Evolutionary conservation across 495 filamentous ascomycete genomes (phyloP).

Genomic region (Rhypophila decipiens): DNA sequence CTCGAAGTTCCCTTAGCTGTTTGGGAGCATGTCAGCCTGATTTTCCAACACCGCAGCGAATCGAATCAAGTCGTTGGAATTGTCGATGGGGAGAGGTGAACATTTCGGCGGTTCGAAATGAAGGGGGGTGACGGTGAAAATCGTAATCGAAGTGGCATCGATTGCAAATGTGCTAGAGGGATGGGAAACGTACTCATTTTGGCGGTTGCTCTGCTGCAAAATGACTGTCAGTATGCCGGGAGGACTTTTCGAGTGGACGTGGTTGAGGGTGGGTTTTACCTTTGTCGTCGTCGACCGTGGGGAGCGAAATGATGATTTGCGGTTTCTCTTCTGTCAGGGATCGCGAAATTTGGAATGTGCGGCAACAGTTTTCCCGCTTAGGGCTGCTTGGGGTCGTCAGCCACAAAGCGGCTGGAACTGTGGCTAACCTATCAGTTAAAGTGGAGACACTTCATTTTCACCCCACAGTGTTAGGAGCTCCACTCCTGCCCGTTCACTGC

Average conservation of each 20-base stretch:
- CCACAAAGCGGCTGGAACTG: too few relatives aligned
- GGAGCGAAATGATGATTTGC: constrained; percentile 23
- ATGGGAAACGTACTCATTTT: constrained; percentile 36
- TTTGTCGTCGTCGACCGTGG: constrained; percentile 28
- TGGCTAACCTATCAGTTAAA: too few relatives aligned
- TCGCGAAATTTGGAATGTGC: constrained; percentile 36
- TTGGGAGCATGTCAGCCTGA: constrained; percentile 30
- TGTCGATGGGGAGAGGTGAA: too few relatives aligned
- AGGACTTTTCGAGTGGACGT: neutral
- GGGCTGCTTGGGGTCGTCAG: constrained; percentile 27
- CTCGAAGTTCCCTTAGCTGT: constrained; percentile 89
- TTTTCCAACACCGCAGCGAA: too few relatives aligned
- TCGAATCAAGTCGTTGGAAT: too few relatives aligned
- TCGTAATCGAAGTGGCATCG: neutral
- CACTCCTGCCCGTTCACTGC: too few relatives aligned
- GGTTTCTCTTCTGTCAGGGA: constrained; percentile 25
- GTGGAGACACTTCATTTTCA: too few relatives aligned
- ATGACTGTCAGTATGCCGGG: constrained; percentile 12
- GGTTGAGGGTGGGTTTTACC: constrained; percentile 13
- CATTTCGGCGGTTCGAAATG: neutral
- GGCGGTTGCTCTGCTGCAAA: constrained; percentile 26
- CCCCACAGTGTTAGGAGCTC: too few relatives aligned
- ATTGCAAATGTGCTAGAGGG: neutral
- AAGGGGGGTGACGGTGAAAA: neutral
- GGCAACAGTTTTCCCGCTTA: constrained; percentile 23